Percentiles rank a stretch among this genome's conserved stretches.
These are phyloP conservation scores for Penicillium longicatenatum DNA, from an alignment of 495 filamentous ascomycete species.

Conservation along the genomic window DNA sequence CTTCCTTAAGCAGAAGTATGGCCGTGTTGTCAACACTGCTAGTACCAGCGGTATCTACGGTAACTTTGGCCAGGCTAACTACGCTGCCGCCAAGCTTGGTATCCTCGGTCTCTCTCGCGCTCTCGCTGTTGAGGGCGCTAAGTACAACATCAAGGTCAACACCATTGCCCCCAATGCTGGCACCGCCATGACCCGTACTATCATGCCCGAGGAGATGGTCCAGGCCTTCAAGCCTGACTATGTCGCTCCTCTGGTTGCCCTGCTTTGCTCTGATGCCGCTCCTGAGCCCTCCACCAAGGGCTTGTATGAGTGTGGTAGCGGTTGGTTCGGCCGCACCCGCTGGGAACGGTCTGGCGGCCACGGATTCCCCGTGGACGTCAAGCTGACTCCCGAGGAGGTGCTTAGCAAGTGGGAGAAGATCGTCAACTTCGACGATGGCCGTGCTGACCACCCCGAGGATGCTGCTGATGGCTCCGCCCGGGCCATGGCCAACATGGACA, in stretches of 20 bases:
- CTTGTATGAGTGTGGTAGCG: constrained; percentile 95
- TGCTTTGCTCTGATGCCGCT: constrained; percentile 84
- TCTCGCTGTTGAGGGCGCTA: constrained; percentile 87
- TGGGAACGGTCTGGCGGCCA: constrained; percentile 94
- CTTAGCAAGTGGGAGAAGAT: constrained; percentile 77
- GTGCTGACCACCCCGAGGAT: constrained; percentile 86
- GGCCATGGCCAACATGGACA: constrained; percentile 91
- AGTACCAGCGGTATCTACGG: constrained; percentile 98
- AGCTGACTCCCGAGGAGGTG: constrained; percentile 85
- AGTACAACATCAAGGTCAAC: constrained; percentile 99
- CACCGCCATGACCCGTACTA: constrained; percentile 91
- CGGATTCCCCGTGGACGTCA: constrained; percentile 88
- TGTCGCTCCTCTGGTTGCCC: constrained; percentile 88
- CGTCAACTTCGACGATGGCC: constrained; percentile 83
- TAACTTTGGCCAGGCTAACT: constrained; percentile 99
- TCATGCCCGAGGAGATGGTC: constrained; percentile 96
- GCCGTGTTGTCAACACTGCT: constrained; percentile 93
- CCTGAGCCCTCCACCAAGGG: constrained; percentile 83
- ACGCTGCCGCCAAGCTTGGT: constrained; percentile 91
- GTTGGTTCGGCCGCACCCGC: constrained; percentile 87
- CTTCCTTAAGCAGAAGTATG: constrained; percentile 98
- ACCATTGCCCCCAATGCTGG: constrained; percentile 98
- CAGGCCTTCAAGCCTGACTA: constrained; percentile 99
- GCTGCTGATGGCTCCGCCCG: constrained; percentile 73
- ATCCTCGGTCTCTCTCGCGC: constrained; percentile 95